Base-by-base conservation (phyloP, 768 basidiomycete species). In the Thelephora ganbajun region DNA sequence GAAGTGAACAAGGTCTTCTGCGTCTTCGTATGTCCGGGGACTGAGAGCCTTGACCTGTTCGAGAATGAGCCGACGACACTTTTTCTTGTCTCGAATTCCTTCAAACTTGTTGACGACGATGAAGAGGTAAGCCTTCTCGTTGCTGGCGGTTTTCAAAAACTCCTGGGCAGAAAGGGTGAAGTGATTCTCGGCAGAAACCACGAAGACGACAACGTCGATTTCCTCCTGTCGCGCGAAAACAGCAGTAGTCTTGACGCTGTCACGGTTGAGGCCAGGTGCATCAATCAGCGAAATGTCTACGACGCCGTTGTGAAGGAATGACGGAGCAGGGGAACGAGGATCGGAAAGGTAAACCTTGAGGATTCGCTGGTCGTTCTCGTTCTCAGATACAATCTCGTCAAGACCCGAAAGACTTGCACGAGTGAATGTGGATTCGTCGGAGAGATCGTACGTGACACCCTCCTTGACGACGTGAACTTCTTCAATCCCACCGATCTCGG, bases 21-120 rank as follows among this genome's bases (percentile, higher is more conserved):
- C 80, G 55, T 96, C 88, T 47, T 90, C 86, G 60, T 80, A 89
- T 0, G 96, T 98, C 45, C 77, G 67, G n/a, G 96, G 94, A 57
- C 85, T 90, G 55, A 98, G 75, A 54, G 85, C 76, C 60, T 79
- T 84, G 72, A 99, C 90, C 64, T 98, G 94, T 50, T 98, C 92
- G 22, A 96, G 74, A 41, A 99, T 84, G 30, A 81, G 64, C 36
- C 87, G 74, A 57, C 79, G 77, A 65, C 96, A 98, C 63, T 89
- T 83, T 44, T 84, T 87, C 69, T 97, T 96, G 71, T 97, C 87
- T 61, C 80, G 78, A 66, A 98, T 94, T 61, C 89, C 84, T 57
- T 90, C 91, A 61, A 82, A 99, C 63, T 93, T 91, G 75, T 99
- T 99, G 62, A 97, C 94, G 47, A 98, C 96, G 60, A 98, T 85